Evolutionary conservation across 1,284 basidiomycete genomes (phyloP).

Genomic region (Tylopilus sp.): DNA sequence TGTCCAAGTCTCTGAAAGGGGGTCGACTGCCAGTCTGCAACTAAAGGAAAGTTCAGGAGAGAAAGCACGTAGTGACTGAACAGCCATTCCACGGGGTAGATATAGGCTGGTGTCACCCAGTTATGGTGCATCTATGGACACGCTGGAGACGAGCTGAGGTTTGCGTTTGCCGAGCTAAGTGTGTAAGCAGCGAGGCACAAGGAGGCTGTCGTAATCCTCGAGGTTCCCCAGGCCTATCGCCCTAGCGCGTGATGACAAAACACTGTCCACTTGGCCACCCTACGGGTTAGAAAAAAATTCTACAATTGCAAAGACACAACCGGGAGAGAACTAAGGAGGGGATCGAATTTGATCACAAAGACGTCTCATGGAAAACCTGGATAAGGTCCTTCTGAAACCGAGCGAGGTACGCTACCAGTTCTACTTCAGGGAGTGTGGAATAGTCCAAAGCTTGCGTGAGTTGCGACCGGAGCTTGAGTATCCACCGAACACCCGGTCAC

Average conservation of each 20-base stretch:
- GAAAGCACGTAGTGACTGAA: neutral
- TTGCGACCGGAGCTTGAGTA: conserved; percentile 61
- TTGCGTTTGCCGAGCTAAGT: neutral
- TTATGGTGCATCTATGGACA: conserved; percentile 4
- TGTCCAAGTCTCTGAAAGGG: neutral
- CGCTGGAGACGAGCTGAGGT: conserved; percentile 1
- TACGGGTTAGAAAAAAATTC: neutral
- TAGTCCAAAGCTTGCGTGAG: conserved; percentile 65
- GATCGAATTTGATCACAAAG: conserved; percentile 12
- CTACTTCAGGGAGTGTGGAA: conserved; percentile 64
- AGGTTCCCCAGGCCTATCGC: neutral
- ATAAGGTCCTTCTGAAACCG: conserved; percentile 68
- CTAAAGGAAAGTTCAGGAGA: conserved; percentile 1
- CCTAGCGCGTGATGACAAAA: conserved; percentile 15
- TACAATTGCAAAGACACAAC: conserved; percentile 9
- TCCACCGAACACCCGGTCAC: neutral
- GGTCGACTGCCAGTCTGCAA: neutral
- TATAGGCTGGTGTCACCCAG: conserved; percentile 15
- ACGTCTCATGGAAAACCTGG: conserved; percentile 45
- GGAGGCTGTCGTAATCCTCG: conserved; percentile 10
- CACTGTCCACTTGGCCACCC: neutral
- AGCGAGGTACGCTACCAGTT: conserved; percentile 58
- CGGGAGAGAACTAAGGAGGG: neutral
- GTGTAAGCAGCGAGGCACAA: neutral
- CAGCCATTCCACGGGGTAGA: conserved; percentile 14